These are phyloP conservation scores for Ceratocystis albifundus DNA, from an alignment of 2,329 filamentous ascomycete genomes.

Conservation along the genomic window DNA sequence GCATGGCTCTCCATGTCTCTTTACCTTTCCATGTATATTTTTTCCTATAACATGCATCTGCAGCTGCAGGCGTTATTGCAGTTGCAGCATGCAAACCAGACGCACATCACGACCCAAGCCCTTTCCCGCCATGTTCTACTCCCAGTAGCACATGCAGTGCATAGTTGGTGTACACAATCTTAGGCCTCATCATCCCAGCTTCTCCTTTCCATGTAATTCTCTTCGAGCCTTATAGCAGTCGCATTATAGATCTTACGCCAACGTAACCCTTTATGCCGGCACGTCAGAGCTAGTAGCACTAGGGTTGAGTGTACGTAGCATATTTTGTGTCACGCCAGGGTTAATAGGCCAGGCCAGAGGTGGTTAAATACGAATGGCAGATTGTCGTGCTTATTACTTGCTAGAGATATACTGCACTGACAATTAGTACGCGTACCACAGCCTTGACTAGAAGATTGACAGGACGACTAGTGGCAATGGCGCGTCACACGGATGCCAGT, in stretches of 20 bases:
- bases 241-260: not conserved
- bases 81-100: constrained; percentile 9
- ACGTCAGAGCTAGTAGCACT: not conserved
- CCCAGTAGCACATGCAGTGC: not conserved
- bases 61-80: not conserved
- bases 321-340: not conserved
- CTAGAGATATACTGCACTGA: too few relatives aligned
- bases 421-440: too few relatives aligned
- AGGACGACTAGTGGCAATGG: too few relatives aligned
- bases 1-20: not conserved
- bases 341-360: not conserved
- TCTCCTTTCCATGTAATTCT: not conserved
- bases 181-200: not conserved
- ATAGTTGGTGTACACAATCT: not conserved
- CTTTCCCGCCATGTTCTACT: not conserved
- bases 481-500: not conserved
- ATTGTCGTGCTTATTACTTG: too few relatives aligned
- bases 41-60: not conserved
- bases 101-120: constrained; percentile 5
- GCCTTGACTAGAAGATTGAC: too few relatives aligned
- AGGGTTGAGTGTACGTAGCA: not conserved
- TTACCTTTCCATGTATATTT: not conserved
- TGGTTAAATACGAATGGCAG: not conserved
- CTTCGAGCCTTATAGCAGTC: not conserved
- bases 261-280: not conserved